A percentile compares a stretch with the other conserved stretches of the same genome.
These are phyloP conservation scores for Multifurca ochricompacta DNA, from an alignment of 768 basidiomycete species.

Conservation along the genomic window DNA sequence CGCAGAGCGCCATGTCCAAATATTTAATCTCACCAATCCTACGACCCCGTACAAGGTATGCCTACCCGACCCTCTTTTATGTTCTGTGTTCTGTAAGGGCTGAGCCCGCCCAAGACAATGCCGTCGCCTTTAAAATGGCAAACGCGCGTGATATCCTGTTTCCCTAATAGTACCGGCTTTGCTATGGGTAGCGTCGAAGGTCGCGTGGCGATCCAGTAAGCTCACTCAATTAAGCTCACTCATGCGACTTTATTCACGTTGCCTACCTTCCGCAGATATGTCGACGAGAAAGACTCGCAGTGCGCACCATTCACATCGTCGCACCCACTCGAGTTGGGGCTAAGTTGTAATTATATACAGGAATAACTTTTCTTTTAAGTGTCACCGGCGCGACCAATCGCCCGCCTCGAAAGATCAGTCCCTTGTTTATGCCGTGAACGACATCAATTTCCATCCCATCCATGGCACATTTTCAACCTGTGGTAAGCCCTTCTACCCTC, in stretches of 20 bases:
- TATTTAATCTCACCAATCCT: conserved; percentile 82
- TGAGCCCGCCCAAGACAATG: conserved; percentile 46
- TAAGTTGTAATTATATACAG: conserved; percentile 16
- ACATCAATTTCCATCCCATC: conserved; percentile 46
- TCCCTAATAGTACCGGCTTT: conserved; percentile 70
- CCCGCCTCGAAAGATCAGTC: conserved; percentile 33
- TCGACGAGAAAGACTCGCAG: conserved; percentile 76
- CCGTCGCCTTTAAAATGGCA: conserved; percentile 90
- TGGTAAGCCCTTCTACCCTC: conserved; percentile 23
- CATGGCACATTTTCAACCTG: conserved; percentile 45
- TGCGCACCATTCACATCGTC: conserved; percentile 28
- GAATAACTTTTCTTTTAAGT: conserved; percentile 55
- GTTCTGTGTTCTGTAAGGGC: background rate
- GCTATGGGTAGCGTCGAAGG: conserved; percentile 86
- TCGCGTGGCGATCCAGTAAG: conserved; percentile 92
- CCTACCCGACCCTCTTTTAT: background rate
- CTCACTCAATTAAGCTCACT: conserved; percentile 19
- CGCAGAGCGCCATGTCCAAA: conserved; percentile 86
- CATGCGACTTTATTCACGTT: background rate
- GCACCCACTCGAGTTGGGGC: background rate
- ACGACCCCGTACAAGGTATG: conserved; percentile 66
- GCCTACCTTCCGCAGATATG: conserved; percentile 44
- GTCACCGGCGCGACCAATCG: conserved; percentile 34
- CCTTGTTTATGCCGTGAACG: conserved; percentile 50
- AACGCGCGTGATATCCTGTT: conserved; percentile 79